Evolutionary conservation across 2,329 filamentous ascomycete species (phyloP).

Genomic region (Ophiosphaerella narmari): DNA sequence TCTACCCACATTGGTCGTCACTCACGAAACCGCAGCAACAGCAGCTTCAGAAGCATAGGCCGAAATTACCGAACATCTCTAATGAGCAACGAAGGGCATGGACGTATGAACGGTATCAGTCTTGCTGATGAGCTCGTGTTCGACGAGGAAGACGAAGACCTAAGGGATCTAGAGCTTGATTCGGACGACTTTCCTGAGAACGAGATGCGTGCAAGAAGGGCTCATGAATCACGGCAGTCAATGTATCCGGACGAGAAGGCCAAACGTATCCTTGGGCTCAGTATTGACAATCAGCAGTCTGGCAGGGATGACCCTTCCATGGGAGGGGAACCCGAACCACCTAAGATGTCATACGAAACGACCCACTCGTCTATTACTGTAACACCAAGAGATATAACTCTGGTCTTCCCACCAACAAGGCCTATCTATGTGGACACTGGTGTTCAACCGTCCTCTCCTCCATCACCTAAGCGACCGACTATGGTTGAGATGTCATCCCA

Average conservation of each 20-base stretch:
- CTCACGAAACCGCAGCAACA: conserved; percentile 61
- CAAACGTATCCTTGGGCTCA: conserved; percentile 52
- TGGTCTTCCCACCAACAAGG: conserved; percentile 41
- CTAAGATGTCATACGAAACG: conserved; percentile 28
- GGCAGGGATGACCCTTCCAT: conserved; percentile 28
- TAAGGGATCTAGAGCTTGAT: conserved; percentile 64
- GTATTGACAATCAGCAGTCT: conserved; percentile 29
- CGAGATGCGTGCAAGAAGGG: conserved; percentile 46
- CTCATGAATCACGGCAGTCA: conserved; percentile 48
- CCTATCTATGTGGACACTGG: conserved; percentile 72
- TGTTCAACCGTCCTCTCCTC: conserved; percentile 81
- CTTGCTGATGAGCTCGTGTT: conserved; percentile 91
- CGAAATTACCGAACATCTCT: conserved; percentile 73
- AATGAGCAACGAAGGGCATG: conserved; percentile 58
- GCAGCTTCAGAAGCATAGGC: conserved; percentile 56
- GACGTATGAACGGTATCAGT: conserved; percentile 70
- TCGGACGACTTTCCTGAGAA: conserved; percentile 62
- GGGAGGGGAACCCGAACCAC: conserved; percentile 28
- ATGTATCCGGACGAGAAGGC: conserved; percentile 51
- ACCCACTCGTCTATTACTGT: conserved; percentile 27
- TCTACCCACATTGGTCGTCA: conserved; percentile 54
- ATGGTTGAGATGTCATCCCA: conserved; percentile 29
- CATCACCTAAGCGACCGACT: conserved; percentile 64
- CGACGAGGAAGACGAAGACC: conserved; percentile 71
- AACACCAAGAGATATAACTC: conserved; percentile 30